Evolutionary conservation across 78 protist genomes (phyloP).

Genomic region (Dictyostelium discoideum): dicty_2.7 NC_007090.3:1130501-1131000

Average conservation of each 20-base stretch:
- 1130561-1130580: background rate
- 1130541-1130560: constrained; percentile 12
- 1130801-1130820: constrained; percentile 45
- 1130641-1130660: constrained; percentile 64
- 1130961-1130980: constrained; percentile 23
- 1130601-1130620: constrained; percentile 15
- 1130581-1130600: background rate
- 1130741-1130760: background rate
- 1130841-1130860: constrained; percentile 89
- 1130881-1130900: constrained; percentile 91
- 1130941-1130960: constrained; percentile 50
- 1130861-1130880: constrained; percentile 90
- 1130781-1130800: constrained; percentile 4
- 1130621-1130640: constrained; percentile 70
- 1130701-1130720: background rate
- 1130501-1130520: background rate
- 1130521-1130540: background rate
- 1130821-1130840: constrained; percentile 86
- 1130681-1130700: background rate
- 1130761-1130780: background rate
- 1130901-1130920: constrained; percentile 81
- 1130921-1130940: constrained; percentile 94
- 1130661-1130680: background rate
- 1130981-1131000: background rate
- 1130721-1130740: constrained; percentile 2